A percentile compares a stretch with the other conserved stretches of the same genome.
Evolutionary conservation across 1,139 yeast species (phyloP).

Genomic region (Geotrichum candidum): DNA sequence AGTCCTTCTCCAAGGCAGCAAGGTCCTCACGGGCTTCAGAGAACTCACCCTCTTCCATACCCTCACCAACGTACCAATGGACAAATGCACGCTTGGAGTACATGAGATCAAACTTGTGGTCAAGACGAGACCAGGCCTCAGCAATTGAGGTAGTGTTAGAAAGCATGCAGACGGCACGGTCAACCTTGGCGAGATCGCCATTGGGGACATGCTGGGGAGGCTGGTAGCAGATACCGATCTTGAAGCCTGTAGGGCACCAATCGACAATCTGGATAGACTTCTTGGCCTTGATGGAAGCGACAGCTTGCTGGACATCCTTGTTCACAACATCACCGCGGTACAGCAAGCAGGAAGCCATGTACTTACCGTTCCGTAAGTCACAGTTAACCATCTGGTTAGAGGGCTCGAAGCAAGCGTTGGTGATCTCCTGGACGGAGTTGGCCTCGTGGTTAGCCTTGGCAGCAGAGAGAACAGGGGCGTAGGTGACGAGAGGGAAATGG

Average conservation of each 20-base stretch:
- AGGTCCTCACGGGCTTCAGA: conserved; percentile 90
- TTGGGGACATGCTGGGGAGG: conserved; percentile 89
- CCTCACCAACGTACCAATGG: conserved; percentile 98
- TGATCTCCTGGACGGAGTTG: conserved; percentile 85
- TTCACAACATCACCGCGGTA: conserved; percentile 98
- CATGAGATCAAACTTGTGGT: conserved; percentile 95
- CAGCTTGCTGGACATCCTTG: conserved; percentile 94
- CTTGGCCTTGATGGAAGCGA: conserved; percentile 85
- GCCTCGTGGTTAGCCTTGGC: conserved; percentile 90
- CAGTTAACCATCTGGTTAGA: conserved; percentile 98
- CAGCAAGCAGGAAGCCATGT: conserved; percentile 95
- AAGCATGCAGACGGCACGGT: conserved; percentile 96
- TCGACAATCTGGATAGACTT: conserved; percentile 95
- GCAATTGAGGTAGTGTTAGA: conserved; percentile 97
- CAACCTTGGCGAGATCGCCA: conserved; percentile 85
- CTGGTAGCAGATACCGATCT: conserved; percentile 97
- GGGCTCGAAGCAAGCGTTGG: conserved; percentile 97
- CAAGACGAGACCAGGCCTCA: conserved; percentile 97
- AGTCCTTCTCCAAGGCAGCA: conserved; percentile 96
- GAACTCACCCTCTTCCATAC: conserved; percentile 93
- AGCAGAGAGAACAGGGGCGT: conserved; percentile 91
- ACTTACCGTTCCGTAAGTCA: conserved; percentile 93
- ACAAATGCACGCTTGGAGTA: conserved; percentile 98
- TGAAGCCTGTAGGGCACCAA: conserved; percentile 99
- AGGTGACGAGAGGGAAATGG: conserved; percentile 97